Conservation (phyloP, 208 protist species). For the Leishmania turanica region DNA sequence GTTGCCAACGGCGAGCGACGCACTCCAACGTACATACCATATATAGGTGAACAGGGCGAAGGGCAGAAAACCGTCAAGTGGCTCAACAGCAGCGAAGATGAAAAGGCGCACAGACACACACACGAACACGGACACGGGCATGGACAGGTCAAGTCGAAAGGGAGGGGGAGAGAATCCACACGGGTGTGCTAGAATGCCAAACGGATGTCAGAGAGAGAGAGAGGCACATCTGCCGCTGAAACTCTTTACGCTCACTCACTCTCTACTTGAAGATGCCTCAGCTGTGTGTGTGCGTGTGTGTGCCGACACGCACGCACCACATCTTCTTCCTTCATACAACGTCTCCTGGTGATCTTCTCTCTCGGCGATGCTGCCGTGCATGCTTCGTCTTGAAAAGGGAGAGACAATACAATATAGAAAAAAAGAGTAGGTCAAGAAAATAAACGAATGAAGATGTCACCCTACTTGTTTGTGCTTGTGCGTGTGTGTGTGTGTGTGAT, state of each 20-base stretch:
- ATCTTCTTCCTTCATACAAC: background rate
- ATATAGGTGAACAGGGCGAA: background rate
- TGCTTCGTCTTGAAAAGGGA: background rate
- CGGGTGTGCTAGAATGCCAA: background rate
- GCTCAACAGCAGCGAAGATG: no score
- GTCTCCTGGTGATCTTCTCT: background rate
- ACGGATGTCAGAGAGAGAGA: background rate
- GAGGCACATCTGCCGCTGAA: background rate
- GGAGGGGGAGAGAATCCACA: background rate
- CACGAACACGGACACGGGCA: background rate
- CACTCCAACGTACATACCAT: background rate
- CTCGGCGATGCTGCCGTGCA: background rate
- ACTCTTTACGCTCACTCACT: background rate
- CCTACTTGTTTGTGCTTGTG: background rate
- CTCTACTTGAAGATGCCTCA: background rate
- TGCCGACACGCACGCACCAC: background rate
- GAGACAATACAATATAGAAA: background rate
- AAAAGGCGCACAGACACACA: background rate
- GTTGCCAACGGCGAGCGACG: background rate
- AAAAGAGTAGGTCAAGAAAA: background rate
- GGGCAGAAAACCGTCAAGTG: background rate
- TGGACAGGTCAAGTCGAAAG: background rate
- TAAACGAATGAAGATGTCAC: background rate
- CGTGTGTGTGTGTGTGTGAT: background rate
- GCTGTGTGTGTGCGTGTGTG: background rate